Conservation (phyloP, 2,329 filamentous ascomycete species). For the Hymenoscyphus infarciens region DNA sequence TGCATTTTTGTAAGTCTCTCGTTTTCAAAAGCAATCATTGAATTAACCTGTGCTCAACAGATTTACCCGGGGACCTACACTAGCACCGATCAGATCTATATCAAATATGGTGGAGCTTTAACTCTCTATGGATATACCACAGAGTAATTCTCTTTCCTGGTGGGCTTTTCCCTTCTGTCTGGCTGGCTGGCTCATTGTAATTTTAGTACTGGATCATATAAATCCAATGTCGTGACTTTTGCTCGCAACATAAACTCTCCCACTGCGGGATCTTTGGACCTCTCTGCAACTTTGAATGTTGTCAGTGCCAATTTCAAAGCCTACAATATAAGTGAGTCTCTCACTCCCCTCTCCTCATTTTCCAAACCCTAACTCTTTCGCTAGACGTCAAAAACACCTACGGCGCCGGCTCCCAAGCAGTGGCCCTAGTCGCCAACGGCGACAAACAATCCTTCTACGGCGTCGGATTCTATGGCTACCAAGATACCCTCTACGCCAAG, state of each 20-base stretch:
- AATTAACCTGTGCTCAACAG: not conserved
- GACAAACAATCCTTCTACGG: constrained; percentile 51
- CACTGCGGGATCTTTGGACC: not conserved
- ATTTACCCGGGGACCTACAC: constrained; percentile 52
- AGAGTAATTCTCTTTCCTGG: not conserved
- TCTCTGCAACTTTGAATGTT: not conserved
- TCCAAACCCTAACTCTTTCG: constrained; percentile 19
- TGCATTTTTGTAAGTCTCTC: not conserved
- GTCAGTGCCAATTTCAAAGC: not conserved
- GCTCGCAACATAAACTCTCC: not conserved
- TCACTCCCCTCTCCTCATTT: too few species aligned
- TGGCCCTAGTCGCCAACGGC: constrained; percentile 49
- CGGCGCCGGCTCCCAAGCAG: constrained; percentile 46
- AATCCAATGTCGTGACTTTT: not conserved
- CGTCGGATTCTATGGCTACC: constrained; percentile 49
- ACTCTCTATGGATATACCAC: constrained; percentile 47
- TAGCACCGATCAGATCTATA: constrained; percentile 42
- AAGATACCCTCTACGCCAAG: constrained; percentile 50
- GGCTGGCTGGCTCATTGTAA: not conserved
- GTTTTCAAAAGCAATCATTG: not conserved
- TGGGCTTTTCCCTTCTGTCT: not conserved
- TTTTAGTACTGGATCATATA: not conserved
- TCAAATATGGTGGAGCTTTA: constrained; percentile 29
- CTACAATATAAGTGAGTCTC: not conserved
- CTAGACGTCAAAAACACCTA: constrained; percentile 43